These are phyloP conservation scores for Puccinia triticina DNA, from an alignment of 1,284 basidiomycete species.

Conservation along the genomic window DNA sequence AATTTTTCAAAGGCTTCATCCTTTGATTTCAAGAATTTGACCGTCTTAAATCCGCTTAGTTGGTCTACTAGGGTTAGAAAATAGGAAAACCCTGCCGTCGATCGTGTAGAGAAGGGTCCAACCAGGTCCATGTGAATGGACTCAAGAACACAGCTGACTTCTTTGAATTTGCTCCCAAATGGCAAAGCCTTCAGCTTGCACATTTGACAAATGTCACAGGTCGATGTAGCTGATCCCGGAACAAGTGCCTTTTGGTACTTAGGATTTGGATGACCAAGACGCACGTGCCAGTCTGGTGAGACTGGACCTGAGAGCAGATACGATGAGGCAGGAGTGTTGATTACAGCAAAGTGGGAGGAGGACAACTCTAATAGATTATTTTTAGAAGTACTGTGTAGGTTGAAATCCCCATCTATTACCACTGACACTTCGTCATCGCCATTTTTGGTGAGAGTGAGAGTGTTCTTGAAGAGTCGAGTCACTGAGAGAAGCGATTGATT, in stretches of 20 bases:
- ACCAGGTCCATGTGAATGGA: conserved; percentile 13
- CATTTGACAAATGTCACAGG: not conserved
- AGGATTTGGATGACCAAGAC: conserved; percentile 1
- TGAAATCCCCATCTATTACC: not conserved
- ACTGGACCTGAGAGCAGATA: not conserved
- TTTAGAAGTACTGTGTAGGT: not conserved
- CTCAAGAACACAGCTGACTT: not conserved
- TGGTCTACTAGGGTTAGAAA: conserved; percentile 3
- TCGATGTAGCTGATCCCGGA: not conserved
- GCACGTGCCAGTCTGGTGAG: not conserved
- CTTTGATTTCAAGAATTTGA: conserved; percentile 3
- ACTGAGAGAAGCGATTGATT: not conserved
- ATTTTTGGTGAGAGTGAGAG: not conserved
- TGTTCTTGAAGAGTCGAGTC: not conserved
- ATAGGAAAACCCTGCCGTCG: not conserved
- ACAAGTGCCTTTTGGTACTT: not conserved
- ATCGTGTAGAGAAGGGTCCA: not conserved
- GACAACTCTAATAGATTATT: not conserved
- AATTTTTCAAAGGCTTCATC: not conserved
- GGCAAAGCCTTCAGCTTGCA: not conserved
- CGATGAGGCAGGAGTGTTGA: not conserved
- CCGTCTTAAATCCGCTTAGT: not conserved
- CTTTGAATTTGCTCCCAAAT: not conserved
- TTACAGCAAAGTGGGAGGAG: not conserved
- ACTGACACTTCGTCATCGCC: not conserved